These are phyloP conservation scores for Podospora conica DNA, from an alignment of 495 filamentous ascomycete genomes.

Conservation along the genomic window DNA sequence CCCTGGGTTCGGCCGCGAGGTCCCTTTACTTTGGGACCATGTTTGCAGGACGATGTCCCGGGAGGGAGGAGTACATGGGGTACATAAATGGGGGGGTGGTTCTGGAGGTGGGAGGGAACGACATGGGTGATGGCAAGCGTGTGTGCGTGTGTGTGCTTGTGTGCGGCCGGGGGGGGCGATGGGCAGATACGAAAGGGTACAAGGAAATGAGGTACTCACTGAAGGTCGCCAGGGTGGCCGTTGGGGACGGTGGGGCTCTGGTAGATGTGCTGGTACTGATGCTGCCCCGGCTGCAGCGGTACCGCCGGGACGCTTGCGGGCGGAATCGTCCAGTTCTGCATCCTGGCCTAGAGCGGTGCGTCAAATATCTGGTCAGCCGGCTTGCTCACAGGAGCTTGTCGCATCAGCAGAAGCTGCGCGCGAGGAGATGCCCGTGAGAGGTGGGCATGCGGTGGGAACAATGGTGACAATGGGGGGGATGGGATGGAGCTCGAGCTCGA, in stretches of 20 bases:
- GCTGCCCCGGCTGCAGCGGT: conserved; percentile 36
- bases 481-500: too few relatives aligned
- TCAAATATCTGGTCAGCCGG: conserved; percentile 19
- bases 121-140: conserved; percentile 14
- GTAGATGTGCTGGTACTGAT: background rate
- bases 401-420: background rate
- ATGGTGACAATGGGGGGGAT: background rate
- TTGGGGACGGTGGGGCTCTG: conserved; percentile 27
- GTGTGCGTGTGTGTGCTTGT: background rate
- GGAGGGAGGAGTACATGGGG: conserved; percentile 28
- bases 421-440: background rate
- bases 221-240: conserved; percentile 43
- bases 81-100: conserved; percentile 28
- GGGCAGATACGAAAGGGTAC: conserved; percentile 37
- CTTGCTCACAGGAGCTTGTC: background rate
- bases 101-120: conserved; percentile 14
- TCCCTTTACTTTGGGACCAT: conserved; percentile 21
- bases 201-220: conserved; percentile 46
- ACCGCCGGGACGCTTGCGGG: conserved; percentile 32
- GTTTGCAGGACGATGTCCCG: conserved; percentile 23
- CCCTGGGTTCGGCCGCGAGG: conserved; percentile 16
- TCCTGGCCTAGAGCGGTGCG: conserved; percentile 28
- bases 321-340: conserved; percentile 49
- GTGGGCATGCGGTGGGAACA: background rate
- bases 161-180: conserved; percentile 8